Evolutionary conservation across 768 basidiomycete genomes (phyloP), one percentile per base, ranked within the genome.

Genomic region (Leucogyrophana mollusca): DNA sequence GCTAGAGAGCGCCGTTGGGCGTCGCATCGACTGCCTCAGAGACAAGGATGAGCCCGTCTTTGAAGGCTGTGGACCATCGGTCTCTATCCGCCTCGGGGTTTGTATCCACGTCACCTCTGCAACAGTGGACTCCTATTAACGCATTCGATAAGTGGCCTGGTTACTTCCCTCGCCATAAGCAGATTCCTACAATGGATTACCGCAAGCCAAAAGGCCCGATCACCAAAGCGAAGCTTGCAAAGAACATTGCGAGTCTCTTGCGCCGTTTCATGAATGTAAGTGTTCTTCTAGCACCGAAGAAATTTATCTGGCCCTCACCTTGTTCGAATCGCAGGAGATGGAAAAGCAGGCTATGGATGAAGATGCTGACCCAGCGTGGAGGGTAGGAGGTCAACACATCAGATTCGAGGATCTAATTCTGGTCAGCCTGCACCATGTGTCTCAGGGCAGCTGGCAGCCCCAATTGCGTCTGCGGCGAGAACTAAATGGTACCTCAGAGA

Each of bases 361-460:
- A 36, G 80, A 78, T 14, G 69, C 72, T 4, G 79, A 83, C 56
- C 56, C 61, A 3, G 58, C 60, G 27, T 88, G 84, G 85, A 70
- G 66, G 51, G 76, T 89, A 23, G 83, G 82, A 13, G 56, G 60
- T 14, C 55, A 66, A 42, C 70, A 73, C 52, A 81, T 89, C 64
- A 73, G 67, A 35, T 64, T 83, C n/a, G 82, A 83, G 41, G 80
- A 88, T 58, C 64, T 88, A 46, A 66, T 83, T 44, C 77, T 89
- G 35, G 82, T 87, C 61, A 83, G 83, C 55, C 77, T 87, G 42
- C 83, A 87, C 68, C 87, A 88, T 55, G 86, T 87, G 46, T 86
- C 85, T n/a, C 77, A 84, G 69, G 86, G 86, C 22, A 82, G 80
- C 54, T 89, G 86, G 86, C 86, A 87, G 55, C 84, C 84, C 18